Evolutionary conservation across 2,329 filamentous ascomycete species (phyloP), one percentile per base, ranked within the genome.

Genomic region (Teratosphaeria nubilosa): DNA sequence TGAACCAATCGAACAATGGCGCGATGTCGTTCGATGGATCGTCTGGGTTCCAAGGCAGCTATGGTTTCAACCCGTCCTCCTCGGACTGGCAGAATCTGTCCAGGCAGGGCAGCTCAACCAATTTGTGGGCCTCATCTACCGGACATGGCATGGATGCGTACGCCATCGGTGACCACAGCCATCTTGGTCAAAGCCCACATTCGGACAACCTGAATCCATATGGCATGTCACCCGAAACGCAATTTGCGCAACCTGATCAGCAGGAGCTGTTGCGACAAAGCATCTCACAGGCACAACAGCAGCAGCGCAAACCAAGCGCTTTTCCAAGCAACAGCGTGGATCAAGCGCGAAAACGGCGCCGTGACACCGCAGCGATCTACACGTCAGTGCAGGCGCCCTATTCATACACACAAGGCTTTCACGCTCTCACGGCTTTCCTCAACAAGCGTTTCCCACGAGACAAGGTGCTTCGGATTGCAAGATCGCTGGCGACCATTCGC

Each of bases 311-410:
- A 58, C 65, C 61, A 54, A 54, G 61, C 14, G 62, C 65, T 16
- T 68, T 66, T 58, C 69, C 66, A 52, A 64, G 63, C 53, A 74
- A 67, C 54, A 56, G 66, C 64, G 30, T 53, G 51, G 59, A 58
- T 30, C 53, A 65, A 50, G 64, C 63, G 63, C 69, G 74, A 41
- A 84, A 82, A 67, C 78, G 80, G 37, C 78, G 80, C 55, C 79
- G 81, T 45, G 90, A 96, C 68, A 87, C 91, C 5, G 91, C 90
- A 0, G 82, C 84, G 54, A 90, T 97, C 57, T 99, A 97, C 72
- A 86, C 91, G 62, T 87, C 84, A 48, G 90, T 99, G 68, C 91
- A 88, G 61, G 87, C 94, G 68, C 91, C 94, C 4, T 96, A 97
- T 70, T 86, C 89, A 10, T 97, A 97, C 69, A 91, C 91, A 0